Base-by-base conservation (phyloP, 2,329 filamentous ascomycete species). In the Seiridium unicorne region DNA sequence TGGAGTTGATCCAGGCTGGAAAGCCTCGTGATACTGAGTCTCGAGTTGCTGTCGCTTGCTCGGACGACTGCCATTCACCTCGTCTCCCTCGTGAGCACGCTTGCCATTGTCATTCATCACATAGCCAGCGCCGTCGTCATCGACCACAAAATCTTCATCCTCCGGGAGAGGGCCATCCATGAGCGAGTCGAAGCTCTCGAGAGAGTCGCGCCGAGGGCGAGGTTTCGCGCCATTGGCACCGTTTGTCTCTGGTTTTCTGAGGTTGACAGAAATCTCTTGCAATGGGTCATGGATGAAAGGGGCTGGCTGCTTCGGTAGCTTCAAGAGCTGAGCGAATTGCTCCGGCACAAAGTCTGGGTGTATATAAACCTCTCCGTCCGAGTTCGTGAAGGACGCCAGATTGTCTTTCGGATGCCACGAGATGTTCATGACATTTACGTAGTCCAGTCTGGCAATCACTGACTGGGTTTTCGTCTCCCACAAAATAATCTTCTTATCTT, bases 41-140 rank as follows among this genome's bases (percentile, higher is more conserved):
- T 86, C 67, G 6, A 84, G 68, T 53, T 81, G 79, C 7, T 76
- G 74, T 7, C 83, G 78, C 68, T 87, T 87, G 67, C 68, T 81
- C 3, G 76, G 65, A 32, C 76, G 76, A 7, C 77, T 77, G 1
- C 72, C 77, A 51, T 69, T 69, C 11, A 75, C 75, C 63, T 88
- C 90, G 18, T 88, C 78, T 7, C 77, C 79, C 3, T 81, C 81
- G 26, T 78, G 78, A 0, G 76, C 68, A 36, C 84, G 78, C 68
- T 87, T 87, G 51, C 76, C 76, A 38, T 78, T 75, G 9, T 70
- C 72, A 42, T 81, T 86, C 46, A 89, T 77, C 1, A 88, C 84
- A 74, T 98, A 98, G 47, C 94, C 95, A 40, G 93, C 94, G 9
- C 93, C 93, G 70, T 99, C 95, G 64, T 99, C 95, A 68, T 99